Evolutionary conservation across 1,284 basidiomycete species (phyloP), one percentile per base, ranked within the genome.

Genomic region (Cutaneotrichosporon cutaneum): DNA sequence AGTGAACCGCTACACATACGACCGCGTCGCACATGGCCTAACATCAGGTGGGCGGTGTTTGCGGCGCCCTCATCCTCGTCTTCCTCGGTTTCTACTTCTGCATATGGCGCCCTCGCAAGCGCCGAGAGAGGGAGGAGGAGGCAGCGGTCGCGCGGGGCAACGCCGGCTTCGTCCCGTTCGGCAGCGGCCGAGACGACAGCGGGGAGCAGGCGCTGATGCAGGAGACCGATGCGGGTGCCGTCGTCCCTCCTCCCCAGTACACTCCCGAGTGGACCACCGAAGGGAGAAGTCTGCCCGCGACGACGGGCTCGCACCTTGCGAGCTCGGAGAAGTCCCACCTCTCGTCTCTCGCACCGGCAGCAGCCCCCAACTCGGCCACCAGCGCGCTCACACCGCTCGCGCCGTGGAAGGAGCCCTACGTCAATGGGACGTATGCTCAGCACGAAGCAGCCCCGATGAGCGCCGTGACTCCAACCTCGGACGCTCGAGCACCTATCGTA

Each of bases 81-180:
- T 6, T 14, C 24, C 52, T 54, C 7, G 33, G 22, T 6, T 36
- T 54, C 33, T 54, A 36, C 33, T 36, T 39, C 14, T 54, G 52
- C 22, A 16, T 54, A 21, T 54, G 52, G 52, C 35, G 35, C 7
- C 52, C 52, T 16, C 33, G 52, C 22, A 54, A 54, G 35, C 33
- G n/a, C 2, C 33, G 35, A 4, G 22, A 39, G 22, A 24, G 52
- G 21, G 52, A 42, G 52, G 52, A 27, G 13, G 52, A 54, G 22
- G 52, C 35, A 6, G 35, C 52, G 11, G 13, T 24, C 4, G 13
- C 14, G 4, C 10, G 21, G 35, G 21, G 26, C 35, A 39, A 39
- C 35, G 22, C 52, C 5, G 52, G 52, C 52, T 54, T 36, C 35
- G 22, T 24, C 13, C 52, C 52, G 1, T 54, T 54, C 35, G 35